Evolutionary conservation across 2,329 filamentous ascomycete genomes (phyloP).

Genomic region (Cadophora gregata): DNA sequence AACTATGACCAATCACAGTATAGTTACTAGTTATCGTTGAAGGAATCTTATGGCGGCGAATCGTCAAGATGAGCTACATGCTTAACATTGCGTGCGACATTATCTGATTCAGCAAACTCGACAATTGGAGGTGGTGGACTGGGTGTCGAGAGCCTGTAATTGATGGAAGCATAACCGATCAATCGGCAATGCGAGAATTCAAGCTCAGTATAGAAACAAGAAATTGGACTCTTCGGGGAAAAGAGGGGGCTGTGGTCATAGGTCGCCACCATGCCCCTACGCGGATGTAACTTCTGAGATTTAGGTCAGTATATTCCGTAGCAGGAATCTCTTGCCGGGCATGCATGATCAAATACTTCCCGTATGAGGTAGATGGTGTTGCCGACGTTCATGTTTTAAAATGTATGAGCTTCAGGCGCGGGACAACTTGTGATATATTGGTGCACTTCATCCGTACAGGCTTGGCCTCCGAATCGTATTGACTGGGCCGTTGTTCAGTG

Average conservation of each 20-base stretch:
- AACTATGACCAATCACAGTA: conserved; percentile 65
- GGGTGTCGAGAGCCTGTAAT: conserved; percentile 67
- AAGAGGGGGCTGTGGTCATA: conserved; percentile 40
- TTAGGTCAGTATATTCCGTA: not conserved
- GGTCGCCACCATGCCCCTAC: conserved; percentile 69
- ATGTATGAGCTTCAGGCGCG: too few species aligned
- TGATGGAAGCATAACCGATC: conserved; percentile 70
- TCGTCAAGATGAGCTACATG: conserved; percentile 69
- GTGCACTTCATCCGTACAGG: too few species aligned
- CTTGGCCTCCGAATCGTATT: not conserved
- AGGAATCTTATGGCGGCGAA: conserved; percentile 54
- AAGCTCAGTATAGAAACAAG: conserved; percentile 34
- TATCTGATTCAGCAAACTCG: conserved; percentile 26
- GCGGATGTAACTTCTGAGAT: conserved; percentile 51
- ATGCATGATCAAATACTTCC: too few species aligned
- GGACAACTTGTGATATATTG: too few species aligned
- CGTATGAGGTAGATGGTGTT: too few species aligned
- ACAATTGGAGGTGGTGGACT: conserved; percentile 54
- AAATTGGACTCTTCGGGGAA: conserved; percentile 50
- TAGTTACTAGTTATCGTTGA: conserved; percentile 54
- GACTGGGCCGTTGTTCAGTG: too few species aligned
- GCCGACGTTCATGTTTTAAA: too few species aligned
- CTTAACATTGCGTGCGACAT: conserved; percentile 49
- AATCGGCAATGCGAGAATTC: conserved; percentile 57
- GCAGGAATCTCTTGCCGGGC: too few species aligned